Evolutionary conservation across 148 eudicot species (phyloP), one percentile per base, ranked within the genome.

Genomic region (Agrostemma githago): DNA sequence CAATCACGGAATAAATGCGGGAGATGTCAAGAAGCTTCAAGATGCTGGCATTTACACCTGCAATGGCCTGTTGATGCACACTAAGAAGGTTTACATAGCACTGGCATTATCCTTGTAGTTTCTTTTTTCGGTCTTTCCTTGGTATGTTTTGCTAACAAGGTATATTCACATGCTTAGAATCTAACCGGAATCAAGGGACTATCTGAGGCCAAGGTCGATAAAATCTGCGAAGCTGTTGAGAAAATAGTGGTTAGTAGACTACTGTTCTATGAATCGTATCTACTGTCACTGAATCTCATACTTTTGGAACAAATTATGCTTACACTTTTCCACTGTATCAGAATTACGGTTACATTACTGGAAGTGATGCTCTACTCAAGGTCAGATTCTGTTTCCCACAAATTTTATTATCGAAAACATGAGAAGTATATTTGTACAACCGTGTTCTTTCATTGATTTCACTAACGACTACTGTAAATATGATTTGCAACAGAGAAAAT

Each of bases 151-250:
- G 44, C 63, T 19, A 0, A 62, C 9, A 40, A 58, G 59, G 6
- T 5, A 3, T 40, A 15, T 39, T 66, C 46, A 43, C 46, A 7
- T 57, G 5, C 70, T 41, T 77, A 95, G 99, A 92, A 53, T 78
- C 74, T 95, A 77, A 92, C 99, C 11, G 99, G 96, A 63, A 92
- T 95, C 74, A 95, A 90, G 84, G 99, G 99, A 70, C 78, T 95
- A 75, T 92, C 96, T 72, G 99, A 95, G 84, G 99, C 96, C n/a
- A 95, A 95, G 83, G 99, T 95, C 40, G 97, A 92, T 75, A 95
- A 95, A 78, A 95, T 95, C 48, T 95, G 97, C 42, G 99, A 95
- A 85, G 96, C 97, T 71, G 99, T 89, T 66, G 99, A 95, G 80
- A 95, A 95, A 79, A 84, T 95, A 74, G 97, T 95, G 89, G 97